Evolutionary conservation across 106 monocot genomes (phyloP), one percentile per base, ranked within the genome.

Genomic region (Ottelia alismoides): DNA sequence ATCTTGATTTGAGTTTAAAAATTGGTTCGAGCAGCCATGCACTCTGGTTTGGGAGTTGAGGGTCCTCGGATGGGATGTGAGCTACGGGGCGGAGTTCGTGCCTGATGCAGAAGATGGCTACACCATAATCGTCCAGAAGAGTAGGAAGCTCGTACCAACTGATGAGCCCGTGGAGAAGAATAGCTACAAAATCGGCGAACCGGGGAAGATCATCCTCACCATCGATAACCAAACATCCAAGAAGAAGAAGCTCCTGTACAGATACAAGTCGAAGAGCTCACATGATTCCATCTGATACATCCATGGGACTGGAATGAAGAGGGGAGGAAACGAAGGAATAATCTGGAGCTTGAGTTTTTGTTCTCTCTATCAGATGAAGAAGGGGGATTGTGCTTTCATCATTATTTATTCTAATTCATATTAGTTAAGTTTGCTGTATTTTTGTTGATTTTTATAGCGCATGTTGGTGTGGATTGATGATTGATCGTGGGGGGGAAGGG

Each of bases 181-280:
- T 74, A 65, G 64, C 67, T 98, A 85, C 82, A 98, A 89, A 65
- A 70, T 73, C 0, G 77, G 85, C 11, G 96, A 98, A 58, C 64
- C 88, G 1, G 96, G 96, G 21, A 98, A 85, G 67, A 68, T 85
- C 30, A 55, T 98, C 2, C 68, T 98, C 49, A 89, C 70, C 25
- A 49, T 89, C 27, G 76, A 89, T 56, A 98, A 98, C 64, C 45
- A 66, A 1, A 68, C 76, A 48, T 79, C 85, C 53, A 85, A 79
- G 74, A 98, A 98, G 78, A 98, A 98, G 78, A 89, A 85, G 58
- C 76, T 98, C 57, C 89, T 98, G 11, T 98, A 85, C 66, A 69
- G 96, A 74, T 74, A 52, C 32, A 89, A 89, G 74, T 61, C 66
- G 22, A 82, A 74, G 69, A 72, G 64, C 52, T 30, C 72, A 5